Percentiles rank a stretch among this genome's conserved stretches.
Evolutionary conservation across 129 eudicot species (phyloP).

Genomic region (Artemisia argyi): DNA sequence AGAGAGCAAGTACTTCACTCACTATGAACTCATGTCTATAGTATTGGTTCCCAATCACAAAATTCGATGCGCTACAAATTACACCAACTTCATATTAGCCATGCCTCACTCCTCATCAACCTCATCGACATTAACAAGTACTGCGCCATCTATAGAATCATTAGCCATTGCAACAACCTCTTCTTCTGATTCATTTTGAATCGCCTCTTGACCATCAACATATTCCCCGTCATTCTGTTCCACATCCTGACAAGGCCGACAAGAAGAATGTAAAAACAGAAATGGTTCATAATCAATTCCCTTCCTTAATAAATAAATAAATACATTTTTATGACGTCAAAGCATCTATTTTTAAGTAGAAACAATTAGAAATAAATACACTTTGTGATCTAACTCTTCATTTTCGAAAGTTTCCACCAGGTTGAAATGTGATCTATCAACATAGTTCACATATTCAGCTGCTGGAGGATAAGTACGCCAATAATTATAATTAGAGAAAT

Average conservation of each 20-base stretch:
- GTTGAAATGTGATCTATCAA: constrained; percentile 59
- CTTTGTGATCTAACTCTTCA: constrained; percentile 75
- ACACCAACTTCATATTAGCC: constrained; percentile 24
- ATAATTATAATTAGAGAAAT: constrained; percentile 21
- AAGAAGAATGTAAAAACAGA: constrained; percentile 3
- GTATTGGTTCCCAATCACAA: constrained; percentile 16
- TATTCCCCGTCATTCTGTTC: constrained; percentile 54
- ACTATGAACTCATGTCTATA: constrained; percentile 18
- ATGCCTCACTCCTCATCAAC: constrained; percentile 56
- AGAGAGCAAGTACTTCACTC: not conserved
- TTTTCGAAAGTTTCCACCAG: constrained; percentile 73
- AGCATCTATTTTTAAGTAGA: not conserved
- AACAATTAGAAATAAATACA: constrained; percentile 5
- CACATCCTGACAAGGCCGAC: constrained; percentile 30
- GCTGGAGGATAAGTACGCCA: constrained; percentile 83
- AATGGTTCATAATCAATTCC: not conserved
- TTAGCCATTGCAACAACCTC: constrained; percentile 78
- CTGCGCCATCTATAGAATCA: constrained; percentile 81
- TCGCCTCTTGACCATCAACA: constrained; percentile 38
- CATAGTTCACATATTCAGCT: constrained; percentile 60
- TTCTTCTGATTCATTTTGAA: not conserved
- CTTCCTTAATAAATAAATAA: not conserved
- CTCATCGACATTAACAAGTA: constrained; percentile 83
- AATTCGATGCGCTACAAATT: constrained; percentile 25
- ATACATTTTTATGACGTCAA: not conserved